phyloP scores from a whole-genome alignment of 2,329 filamentous ascomycete genomes.

The Sporothrix dimorphospora region DNA sequence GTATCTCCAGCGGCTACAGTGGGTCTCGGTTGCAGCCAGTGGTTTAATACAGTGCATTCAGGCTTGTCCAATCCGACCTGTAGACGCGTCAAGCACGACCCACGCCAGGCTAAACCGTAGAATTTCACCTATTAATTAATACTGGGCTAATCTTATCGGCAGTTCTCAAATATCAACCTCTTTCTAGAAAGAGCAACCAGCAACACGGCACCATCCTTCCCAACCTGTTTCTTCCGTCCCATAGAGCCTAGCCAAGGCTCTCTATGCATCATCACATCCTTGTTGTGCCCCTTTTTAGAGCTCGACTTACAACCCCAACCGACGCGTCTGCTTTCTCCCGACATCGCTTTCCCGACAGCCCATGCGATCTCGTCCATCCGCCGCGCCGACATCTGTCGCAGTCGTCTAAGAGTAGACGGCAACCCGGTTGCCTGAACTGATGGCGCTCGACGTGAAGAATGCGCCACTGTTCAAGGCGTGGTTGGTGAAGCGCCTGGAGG shows the following conservation, averaged over 20 bases:
- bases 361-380: neutral
- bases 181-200: neutral
- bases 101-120: neutral
- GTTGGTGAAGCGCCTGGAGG: conserved; percentile 76
- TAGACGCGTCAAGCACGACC: neutral
- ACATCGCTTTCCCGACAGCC: neutral
- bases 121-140: neutral
- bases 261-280: too few relatives aligned
- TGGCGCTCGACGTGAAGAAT: conserved; percentile 49
- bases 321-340: neutral
- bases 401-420: neutral
- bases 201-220: neutral
- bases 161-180: neutral
- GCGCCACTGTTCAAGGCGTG: conserved; percentile 69
- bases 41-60: neutral
- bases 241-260: neutral
- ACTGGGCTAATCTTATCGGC: neutral
- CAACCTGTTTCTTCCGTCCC: neutral
- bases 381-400: neutral
- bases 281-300: neutral
- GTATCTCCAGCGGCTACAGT: neutral
- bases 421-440: neutral
- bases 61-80: too few relatives aligned
- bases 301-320: neutral
- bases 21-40: neutral